Evolutionary conservation across 345 rosid species (phyloP), one percentile per base, ranked within the genome.

Genomic region (Eucalyptus cloeziana): DNA sequence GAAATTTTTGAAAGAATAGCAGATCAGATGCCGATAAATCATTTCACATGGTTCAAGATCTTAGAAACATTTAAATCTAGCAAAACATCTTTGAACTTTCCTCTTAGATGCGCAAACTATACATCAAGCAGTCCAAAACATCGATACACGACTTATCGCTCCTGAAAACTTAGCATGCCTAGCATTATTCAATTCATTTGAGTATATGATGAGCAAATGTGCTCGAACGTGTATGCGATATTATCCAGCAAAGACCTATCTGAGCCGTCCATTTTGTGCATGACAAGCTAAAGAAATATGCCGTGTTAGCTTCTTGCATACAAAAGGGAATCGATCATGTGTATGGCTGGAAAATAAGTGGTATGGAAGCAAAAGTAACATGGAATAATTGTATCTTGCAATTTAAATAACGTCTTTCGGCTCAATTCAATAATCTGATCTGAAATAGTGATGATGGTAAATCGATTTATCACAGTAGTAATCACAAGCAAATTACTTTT

Each of bases 251-350:
- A 40, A 76, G 47, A 40, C 85, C 30, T 21, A 40, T 76, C 30
- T 19, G 15, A 40, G 47, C 94, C 6, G 94, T 93, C 94, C 94
- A 93, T n/a, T 92, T 90, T 8, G 92, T 88, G 89, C 89, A 91
- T n/a, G 85, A 76, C 85, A 76, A 76, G 85, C 85, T 40, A 40
- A 76, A 76, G 47, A 76, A 40, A 76, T 21, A 40, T 76, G 47
- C 85, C 85, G 24, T 76, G 47, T 22, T 40, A 37, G 85, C 85
- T 76, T 40, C 85, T 76, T 76, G 85, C 85, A 40, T 76, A 40
- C 85, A 40, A 76, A 76, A 76, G 85, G 85, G 47, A 40, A 76
- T 40, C 85, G 15, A 37, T 6, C 85, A 6, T 21, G 16, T 21
- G 85, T 76, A 22, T 21, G 85, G 85, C 85, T 6, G 85, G 85